Evolutionary conservation across 768 basidiomycete genomes (phyloP).

Genomic region (Lentinula aciculospora): DNA sequence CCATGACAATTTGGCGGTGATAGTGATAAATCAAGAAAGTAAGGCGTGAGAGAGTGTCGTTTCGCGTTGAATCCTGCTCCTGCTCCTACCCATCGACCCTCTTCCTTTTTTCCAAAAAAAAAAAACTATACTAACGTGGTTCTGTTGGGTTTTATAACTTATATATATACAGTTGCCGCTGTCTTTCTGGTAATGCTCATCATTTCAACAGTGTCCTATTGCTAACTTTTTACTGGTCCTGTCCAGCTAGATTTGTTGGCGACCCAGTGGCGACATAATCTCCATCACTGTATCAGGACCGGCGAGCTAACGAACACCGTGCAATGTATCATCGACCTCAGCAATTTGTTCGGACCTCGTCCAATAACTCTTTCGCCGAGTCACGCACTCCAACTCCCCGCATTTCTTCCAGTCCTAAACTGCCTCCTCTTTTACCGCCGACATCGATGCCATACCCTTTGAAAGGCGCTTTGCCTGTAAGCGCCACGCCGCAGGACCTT

Average conservation of each 20-base stretch:
- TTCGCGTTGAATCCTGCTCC: background rate
- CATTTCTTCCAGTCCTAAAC: conserved; percentile 28
- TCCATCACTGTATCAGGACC: background rate
- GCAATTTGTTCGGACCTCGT: conserved; percentile 47
- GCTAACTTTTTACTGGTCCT: background rate
- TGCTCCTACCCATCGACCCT: background rate
- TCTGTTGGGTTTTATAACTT: background rate
- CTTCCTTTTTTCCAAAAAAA: background rate
- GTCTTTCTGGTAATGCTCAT: background rate
- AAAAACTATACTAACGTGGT: background rate
- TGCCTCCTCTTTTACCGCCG: conserved; percentile 48
- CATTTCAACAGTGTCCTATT: no score
- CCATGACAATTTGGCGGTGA: no score
- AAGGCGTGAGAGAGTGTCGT: background rate
- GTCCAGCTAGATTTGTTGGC: conserved; percentile 2
- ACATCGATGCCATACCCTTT: conserved; percentile 30
- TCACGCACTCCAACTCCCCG: conserved; percentile 26
- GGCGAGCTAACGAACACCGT: background rate
- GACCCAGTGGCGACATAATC: background rate
- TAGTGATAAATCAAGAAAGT: no score
- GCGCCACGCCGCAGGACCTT: conserved; percentile 19
- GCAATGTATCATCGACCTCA: conserved; percentile 57
- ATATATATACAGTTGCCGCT: background rate
- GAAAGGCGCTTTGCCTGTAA: conserved; percentile 30
- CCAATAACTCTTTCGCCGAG: conserved; percentile 24